phyloP scores from a whole-genome alignment of 805 yeast species.

The Metschnikowia rubicola region DNA sequence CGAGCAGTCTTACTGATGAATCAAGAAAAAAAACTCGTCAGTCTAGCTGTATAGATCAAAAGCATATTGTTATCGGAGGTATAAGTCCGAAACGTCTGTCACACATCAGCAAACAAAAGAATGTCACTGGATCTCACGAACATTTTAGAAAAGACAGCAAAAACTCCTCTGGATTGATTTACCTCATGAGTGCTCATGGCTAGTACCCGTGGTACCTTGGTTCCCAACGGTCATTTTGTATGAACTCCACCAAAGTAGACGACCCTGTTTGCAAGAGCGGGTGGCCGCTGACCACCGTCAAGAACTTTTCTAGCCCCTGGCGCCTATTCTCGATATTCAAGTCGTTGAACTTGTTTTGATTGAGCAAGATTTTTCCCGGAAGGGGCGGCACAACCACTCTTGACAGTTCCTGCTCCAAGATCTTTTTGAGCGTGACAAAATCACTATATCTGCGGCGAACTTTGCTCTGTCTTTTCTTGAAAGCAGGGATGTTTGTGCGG shows the following conservation, averaged over 20 bases:
- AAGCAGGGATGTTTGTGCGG: conserved; percentile 87
- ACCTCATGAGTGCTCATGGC: neutral
- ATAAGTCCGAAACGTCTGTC: no score
- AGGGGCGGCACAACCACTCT: conserved; percentile 80
- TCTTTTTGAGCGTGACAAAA: conserved; percentile 74
- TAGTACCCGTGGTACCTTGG: conserved; percentile 20
- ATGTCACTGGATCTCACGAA: no score
- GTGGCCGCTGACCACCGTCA: conserved; percentile 81
- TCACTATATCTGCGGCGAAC: conserved; percentile 89
- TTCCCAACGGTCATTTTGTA: conserved; percentile 84
- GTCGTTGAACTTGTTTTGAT: conserved; percentile 70
- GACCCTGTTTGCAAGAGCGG: conserved; percentile 89
- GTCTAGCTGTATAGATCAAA: no score
- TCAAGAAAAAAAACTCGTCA: no score
- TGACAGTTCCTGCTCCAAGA: conserved; percentile 70
- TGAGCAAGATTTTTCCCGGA: conserved; percentile 81
- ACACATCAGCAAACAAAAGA: no score
- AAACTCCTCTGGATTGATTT: no score
- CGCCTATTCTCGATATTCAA: conserved; percentile 81
- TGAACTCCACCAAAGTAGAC: conserved; percentile 70
- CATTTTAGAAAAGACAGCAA: no score
- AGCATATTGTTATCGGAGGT: no score
- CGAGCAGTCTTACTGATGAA: no score
- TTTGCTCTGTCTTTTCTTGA: conserved; percentile 55
- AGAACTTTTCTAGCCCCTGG: conserved; percentile 77